Percentiles rank a stretch among this genome's conserved stretches.
phyloP scores from a whole-genome alignment of 1,284 basidiomycete genomes.

The Apiotrichum gamsii region DNA sequence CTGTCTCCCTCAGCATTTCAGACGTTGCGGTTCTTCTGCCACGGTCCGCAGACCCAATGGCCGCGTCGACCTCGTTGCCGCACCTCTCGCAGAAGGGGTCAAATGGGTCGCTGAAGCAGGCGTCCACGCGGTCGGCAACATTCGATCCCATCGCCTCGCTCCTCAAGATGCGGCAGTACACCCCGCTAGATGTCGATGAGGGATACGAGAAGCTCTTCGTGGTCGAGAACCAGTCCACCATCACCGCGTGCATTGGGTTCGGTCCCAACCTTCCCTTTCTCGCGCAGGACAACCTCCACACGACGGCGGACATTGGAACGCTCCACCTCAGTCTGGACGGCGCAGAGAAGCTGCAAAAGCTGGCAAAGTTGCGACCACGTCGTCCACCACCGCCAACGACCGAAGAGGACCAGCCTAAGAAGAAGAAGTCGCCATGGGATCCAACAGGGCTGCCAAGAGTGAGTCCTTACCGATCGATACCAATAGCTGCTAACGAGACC shows the following conservation, averaged over 20 bases:
- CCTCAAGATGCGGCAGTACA: not conserved
- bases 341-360: constrained; percentile 19
- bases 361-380: constrained; percentile 10
- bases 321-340: constrained; percentile 24
- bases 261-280: constrained; percentile 33
- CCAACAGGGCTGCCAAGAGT: constrained; percentile 17
- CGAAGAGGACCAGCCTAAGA: no score
- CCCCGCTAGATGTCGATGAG: constrained; percentile 1
- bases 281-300: constrained; percentile 34
- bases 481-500: constrained; percentile 11
- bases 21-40: constrained; percentile 30
- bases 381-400: no score
- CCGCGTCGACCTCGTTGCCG: constrained; percentile 1
- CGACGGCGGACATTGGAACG: constrained; percentile 21
- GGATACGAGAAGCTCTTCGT: constrained; percentile 22
- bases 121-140: not conserved
- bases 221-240: constrained; percentile 20
- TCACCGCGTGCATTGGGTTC: constrained; percentile 27
- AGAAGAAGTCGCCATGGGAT: constrained; percentile 3
- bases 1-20: constrained; percentile 19
- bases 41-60: constrained; percentile 2
- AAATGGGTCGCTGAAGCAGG: not conserved
- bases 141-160: constrained; percentile 6
- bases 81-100: not conserved
- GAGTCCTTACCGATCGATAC: no score